Base-by-base conservation (phyloP, 2,329 filamentous ascomycete species). In the Fusarium sp. region DNA sequence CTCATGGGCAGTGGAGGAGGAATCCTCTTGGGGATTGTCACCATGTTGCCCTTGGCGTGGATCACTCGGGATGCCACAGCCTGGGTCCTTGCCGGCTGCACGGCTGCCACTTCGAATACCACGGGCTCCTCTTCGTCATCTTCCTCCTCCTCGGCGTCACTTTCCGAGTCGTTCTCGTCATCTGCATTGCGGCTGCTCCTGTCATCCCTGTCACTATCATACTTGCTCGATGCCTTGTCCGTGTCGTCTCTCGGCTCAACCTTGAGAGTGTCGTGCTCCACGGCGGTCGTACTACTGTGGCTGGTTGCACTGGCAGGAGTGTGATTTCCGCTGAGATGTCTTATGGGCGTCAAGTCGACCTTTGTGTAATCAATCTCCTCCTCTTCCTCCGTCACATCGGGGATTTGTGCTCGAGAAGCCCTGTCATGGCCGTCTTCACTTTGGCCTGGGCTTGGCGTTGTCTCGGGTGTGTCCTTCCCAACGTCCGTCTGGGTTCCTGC, bases 1-100 rank as follows among this genome's bases (percentile, higher is more conserved):
- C 95, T 88, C 4, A 90, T 88, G 1, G 95, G 95, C 14, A 98
- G 88, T 10, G 93, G 91, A 2, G 95, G 95, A 1, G 94, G 90
- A 1, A 92, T 83, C 38, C 95, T 90, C 84, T 96, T 97, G 14
- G 94, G 91, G 68, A 98, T 97, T 54, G 91, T 95, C 31, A 98
- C 94, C 60, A 98, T 86, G 60, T 93, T 92, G 27, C 95, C 94
- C 79, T 94, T 93, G 42, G 91, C 92, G 33, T 89, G 88, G 66
- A 95, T 91, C 65, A 91, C 88, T 63, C 93, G 90, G 2, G 93
- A 91, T 3, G 89, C 88, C 57, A 91, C 85, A 45, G 90, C 88
- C 62, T 91, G 88, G 8, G 88, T 86, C 45, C 81, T 79, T 18
- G 90, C 84, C 18, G 88, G 88, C 70, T 90, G 87, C 22, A 88